Evolutionary conservation across 2,329 filamentous ascomycete genomes (phyloP).

Genomic region (Ascochyta koolunga): DNA sequence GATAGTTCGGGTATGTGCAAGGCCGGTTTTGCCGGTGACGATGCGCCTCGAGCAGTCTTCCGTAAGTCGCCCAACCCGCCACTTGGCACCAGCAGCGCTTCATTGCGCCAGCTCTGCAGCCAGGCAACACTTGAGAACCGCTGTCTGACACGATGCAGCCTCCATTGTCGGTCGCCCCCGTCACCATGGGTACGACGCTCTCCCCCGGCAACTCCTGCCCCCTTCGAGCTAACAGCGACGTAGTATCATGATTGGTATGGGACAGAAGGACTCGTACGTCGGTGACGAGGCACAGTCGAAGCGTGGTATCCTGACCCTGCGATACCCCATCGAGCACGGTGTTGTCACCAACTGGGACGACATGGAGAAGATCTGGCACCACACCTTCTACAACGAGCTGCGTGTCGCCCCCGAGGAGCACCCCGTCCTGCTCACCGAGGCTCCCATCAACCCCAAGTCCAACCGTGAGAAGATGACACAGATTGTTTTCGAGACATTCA

Average conservation of each 20-base stretch:
- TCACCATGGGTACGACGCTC: constrained; percentile 90
- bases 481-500: constrained; percentile 99
- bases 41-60: constrained; percentile 99
- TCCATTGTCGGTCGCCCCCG: constrained; percentile 99
- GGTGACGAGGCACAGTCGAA: constrained; percentile 99
- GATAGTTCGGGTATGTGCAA: constrained; percentile 99
- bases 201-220: constrained; percentile 21
- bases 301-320: constrained; percentile 99
- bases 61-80: constrained; percentile 71
- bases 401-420: constrained; percentile 99
- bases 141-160: constrained; percentile 62
- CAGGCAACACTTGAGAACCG: constrained; percentile 15
- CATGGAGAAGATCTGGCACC: constrained; percentile 99
- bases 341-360: constrained; percentile 99
- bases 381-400: constrained; percentile 99
- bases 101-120: constrained; percentile 7
- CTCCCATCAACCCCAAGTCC: constrained; percentile 99
- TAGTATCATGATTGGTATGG: constrained; percentile 99
- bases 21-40: constrained; percentile 99
- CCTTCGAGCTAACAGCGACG: constrained; percentile 49
- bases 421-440: constrained; percentile 98
- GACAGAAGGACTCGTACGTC: constrained; percentile 99
- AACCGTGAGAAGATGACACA: constrained; percentile 99
- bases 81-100: constrained; percentile 20
- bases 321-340: constrained; percentile 99